Evolutionary conservation across 306 rosid species (phyloP), one percentile per base, ranked within the genome.

Genomic region (Quercus bicolor): DNA sequence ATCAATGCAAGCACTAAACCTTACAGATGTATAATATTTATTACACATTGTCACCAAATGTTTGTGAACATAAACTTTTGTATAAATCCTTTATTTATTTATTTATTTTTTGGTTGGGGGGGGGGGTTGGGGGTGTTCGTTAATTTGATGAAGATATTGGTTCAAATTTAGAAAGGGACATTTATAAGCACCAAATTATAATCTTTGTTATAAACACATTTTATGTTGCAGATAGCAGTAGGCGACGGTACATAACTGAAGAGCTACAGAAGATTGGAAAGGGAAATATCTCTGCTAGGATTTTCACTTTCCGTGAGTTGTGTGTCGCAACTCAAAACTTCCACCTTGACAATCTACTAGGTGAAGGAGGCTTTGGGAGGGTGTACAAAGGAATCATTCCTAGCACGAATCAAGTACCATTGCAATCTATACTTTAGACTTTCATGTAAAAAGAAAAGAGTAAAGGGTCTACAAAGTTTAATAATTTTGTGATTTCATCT

Each of bases 331-430:
- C 98, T 10, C 84, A 87, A 70, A 88, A 92, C 74, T 94, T 94
- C 84, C 87, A 88, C 65, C 83, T 82, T 3, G 83, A 76, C 2
- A 81, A 89, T 45, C 81, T 92, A 74, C 75, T 94, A n/a, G 98
- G 98, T 0, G 98, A 92, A 91, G 98, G 98, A 11, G 98, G 97
- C 53, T 95, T 92, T 79, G 97, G 98, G 31, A 89, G 95, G 62
- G 98, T 95, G 11, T 92, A 91, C 84, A 87, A 85, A 81, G 98
- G 98, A 73, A 34, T 70, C 69, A 48, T 94, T 56, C 83, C 83
- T 68, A 66, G 78, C 85, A 73, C 77, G 34, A 68, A 87, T 29
- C 90, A 90, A 88, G 98, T 92, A 90, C 34, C 40, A 29, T 48
- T 62, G 72, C 54, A 40, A 56, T 53, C 48, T 3, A 48, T 77